A percentile compares a stretch with the other conserved stretches of the same genome.
These are phyloP conservation scores for Colletotrichum gigasporum DNA, from an alignment of 2,329 filamentous ascomycete genomes.

Conservation along the genomic window DNA sequence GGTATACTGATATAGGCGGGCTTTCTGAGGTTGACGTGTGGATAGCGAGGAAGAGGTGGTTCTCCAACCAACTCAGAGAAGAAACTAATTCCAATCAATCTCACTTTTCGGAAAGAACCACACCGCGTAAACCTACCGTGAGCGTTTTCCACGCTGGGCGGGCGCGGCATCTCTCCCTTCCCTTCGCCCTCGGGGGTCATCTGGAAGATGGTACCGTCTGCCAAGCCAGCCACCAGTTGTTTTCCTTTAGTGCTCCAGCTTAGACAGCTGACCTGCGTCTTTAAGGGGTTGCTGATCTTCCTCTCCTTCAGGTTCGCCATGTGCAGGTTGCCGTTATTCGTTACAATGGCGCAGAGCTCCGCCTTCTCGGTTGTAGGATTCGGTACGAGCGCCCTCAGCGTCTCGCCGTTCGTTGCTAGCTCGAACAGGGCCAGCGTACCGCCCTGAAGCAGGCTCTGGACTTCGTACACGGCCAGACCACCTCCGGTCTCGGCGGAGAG, in stretches of 20 bases:
- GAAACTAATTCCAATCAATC: constrained; percentile 66
- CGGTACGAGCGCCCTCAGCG: constrained; percentile 78
- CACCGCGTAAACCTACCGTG: constrained; percentile 65
- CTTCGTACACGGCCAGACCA: constrained; percentile 85
- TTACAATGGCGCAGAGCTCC: constrained; percentile 83
- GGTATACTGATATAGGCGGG: constrained; percentile 75
- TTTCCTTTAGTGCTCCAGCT: constrained; percentile 96
- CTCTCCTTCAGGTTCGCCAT: constrained; percentile 82
- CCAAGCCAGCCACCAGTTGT: constrained; percentile 87
- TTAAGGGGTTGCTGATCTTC: constrained; percentile 71
- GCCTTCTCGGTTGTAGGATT: constrained; percentile 81
- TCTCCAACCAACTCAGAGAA: constrained; percentile 88
- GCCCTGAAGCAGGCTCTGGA: constrained; percentile 72
- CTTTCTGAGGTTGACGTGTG: constrained; percentile 74
- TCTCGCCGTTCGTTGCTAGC: constrained; percentile 77
- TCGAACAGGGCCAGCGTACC: constrained; percentile 76
- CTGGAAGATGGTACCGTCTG: constrained; percentile 81
- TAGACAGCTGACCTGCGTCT: constrained; percentile 80
- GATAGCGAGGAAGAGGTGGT: constrained; percentile 82
- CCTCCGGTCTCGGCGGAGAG: constrained; percentile 84
- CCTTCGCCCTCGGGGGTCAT: constrained; percentile 83
- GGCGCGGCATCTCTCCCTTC: constrained; percentile 82
- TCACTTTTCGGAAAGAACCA: constrained; percentile 20
- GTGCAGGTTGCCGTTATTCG: constrained; percentile 80
- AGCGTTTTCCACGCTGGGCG: constrained; percentile 72